A percentile compares a stretch with the other conserved stretches of the same genome.
These are phyloP conservation scores for Graphiopsis chlorocephala DNA, from an alignment of 2,329 filamentous ascomycete genomes.

Conservation along the genomic window DNA sequence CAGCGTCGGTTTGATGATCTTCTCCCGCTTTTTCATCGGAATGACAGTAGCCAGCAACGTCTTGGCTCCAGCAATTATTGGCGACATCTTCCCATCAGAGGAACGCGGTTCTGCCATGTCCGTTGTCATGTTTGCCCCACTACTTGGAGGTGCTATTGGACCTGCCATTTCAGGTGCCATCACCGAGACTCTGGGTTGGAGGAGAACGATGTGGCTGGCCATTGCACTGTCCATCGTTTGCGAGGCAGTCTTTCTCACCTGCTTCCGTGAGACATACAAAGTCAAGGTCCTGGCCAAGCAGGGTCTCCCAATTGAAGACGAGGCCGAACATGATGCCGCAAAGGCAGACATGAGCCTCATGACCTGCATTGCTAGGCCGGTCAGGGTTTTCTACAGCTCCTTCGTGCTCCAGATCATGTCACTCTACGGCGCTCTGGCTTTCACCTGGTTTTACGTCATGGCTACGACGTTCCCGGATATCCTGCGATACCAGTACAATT, in stretches of 20 bases:
- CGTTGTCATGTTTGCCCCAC: constrained; percentile 55
- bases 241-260: constrained; percentile 50
- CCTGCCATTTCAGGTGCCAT: constrained; percentile 56
- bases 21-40: constrained; percentile 44
- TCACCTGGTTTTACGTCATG: constrained; percentile 48
- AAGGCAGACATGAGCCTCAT: constrained; percentile 26
- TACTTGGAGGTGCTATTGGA: constrained; percentile 57
- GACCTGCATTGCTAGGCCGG: constrained; percentile 41
- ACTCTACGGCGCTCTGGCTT: constrained; percentile 42
- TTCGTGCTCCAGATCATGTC: constrained; percentile 54
- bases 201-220: constrained; percentile 52
- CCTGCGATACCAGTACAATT: constrained; percentile 40
- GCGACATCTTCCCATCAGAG: constrained; percentile 60
- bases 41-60: constrained; percentile 51
- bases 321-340: constrained; percentile 10
- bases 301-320: neutral
- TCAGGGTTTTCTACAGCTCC: constrained; percentile 47
- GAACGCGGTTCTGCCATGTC: constrained; percentile 59
- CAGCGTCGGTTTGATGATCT: constrained; percentile 40
- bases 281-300: constrained; percentile 48
- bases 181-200: constrained; percentile 56
- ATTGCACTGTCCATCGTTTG: constrained; percentile 48
- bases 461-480: constrained; percentile 46
- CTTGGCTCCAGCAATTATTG: constrained; percentile 61
- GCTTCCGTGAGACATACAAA: constrained; percentile 61